Base-by-base conservation (phyloP, 257 asterid genomes). In the Ilex asprella region DNA sequence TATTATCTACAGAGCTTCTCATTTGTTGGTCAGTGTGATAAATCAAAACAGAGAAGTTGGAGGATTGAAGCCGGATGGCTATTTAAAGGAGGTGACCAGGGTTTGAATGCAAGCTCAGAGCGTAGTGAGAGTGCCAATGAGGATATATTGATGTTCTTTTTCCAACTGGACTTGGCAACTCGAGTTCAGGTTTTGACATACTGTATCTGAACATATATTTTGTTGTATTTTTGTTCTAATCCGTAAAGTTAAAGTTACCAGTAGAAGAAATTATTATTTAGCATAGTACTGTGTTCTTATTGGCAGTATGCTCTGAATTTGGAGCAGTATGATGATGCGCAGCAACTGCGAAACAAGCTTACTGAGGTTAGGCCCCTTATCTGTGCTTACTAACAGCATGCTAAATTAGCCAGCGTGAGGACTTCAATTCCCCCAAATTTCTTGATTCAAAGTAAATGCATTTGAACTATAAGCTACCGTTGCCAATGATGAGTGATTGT, bases 141-240 rank as follows among this genome's bases (percentile, higher is more conserved):
- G 72, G 95, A 92, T 76, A 89, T 92, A 58, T 65, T 92, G 62
- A 89, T 92, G 99, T 87, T 92, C 77, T 89, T 87, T 81, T 92
- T 89, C 79, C 96, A 89, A 78, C 85, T 92, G 63, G 99, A 92
- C 70, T 77, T 92, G 85, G 95, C 90, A 31, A 87, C 96, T n/a
- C 84, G 95, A 41, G 97, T 89, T 41, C 99, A 92, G 97, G 99
- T 92, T 67, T 60, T 59, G 59, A 21, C 27, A 21, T 21, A 21
- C 27, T 21, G 27, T n/a, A 16, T 15, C 30, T 5, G 10, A 35
- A 30, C 56, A 63, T 16, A 31, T 35, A 35, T 30, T 0, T 62
- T 39, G 47, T 35, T 16, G 67, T 51, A 6, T 39, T 16, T 61
- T 51, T 60, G 11, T 30, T 43, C 10, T 67, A 10, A 35, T 21